Evolutionary conservation across 345 rosid species (phyloP).

Genomic region (Boechera stricta): DNA sequence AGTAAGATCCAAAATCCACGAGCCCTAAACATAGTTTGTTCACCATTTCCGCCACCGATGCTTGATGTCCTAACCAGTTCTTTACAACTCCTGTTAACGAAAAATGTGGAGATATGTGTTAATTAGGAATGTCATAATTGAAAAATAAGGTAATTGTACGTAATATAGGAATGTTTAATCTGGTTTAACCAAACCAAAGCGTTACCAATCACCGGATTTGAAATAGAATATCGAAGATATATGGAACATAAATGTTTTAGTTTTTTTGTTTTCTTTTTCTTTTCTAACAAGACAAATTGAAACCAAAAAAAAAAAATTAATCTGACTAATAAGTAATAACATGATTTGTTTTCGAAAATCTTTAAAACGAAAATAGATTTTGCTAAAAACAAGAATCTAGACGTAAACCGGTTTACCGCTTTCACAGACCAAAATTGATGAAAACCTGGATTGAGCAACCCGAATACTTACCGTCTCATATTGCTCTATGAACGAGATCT

Average conservation of each 20-base stretch:
- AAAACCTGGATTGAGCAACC: neutral
- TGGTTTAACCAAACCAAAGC: neutral
- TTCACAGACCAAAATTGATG: neutral
- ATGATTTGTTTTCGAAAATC: neutral
- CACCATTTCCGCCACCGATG: slow-evolving; percentile 40
- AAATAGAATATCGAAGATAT: too few species aligned
- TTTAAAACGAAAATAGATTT: too few species aligned
- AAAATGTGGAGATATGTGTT: neutral
- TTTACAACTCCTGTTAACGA: slow-evolving; percentile 7
- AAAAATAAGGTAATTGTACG: neutral
- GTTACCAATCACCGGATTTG: too few species aligned
- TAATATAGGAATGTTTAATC: too few species aligned
- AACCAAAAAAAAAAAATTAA: too few species aligned
- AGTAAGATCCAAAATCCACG: neutral
- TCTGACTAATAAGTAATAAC: too few species aligned
- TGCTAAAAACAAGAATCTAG: neutral
- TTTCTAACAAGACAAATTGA: neutral
- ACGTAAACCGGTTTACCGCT: neutral
- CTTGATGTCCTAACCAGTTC: slow-evolving; percentile 33
- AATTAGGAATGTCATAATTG: neutral
- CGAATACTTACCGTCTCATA: neutral
- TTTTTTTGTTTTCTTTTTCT: neutral
- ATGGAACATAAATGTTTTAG: too few species aligned
- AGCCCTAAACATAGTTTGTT: slow-evolving; percentile 40
- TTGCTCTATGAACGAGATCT: neutral